Evolutionary conservation across 306 rosid species (phyloP).

Genomic region (Argentina anserina): DNA sequence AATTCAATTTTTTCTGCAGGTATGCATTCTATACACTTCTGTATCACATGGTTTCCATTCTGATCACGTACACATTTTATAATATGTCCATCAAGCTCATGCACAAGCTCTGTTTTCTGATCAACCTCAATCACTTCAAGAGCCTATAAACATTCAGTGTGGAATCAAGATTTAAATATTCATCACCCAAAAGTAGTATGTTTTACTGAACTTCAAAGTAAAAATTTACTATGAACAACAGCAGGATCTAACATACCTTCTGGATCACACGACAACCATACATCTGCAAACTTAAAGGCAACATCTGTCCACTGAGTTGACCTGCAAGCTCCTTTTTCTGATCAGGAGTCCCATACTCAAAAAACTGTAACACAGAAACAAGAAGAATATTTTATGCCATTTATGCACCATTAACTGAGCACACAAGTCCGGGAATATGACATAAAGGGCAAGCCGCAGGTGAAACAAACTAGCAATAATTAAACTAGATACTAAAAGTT

Average conservation of each 20-base stretch:
- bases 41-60: slow-evolving; percentile 78
- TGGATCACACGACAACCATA: slow-evolving; percentile 81
- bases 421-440: slow-evolving; percentile 1
- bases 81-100: slow-evolving; percentile 64
- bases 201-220: background rate
- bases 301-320: slow-evolving; percentile 48
- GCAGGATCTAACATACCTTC: slow-evolving; percentile 40
- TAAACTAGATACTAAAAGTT: slow-evolving; percentile 7
- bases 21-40: slow-evolving; percentile 63
- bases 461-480: slow-evolving; percentile 2
- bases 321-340: slow-evolving; percentile 58
- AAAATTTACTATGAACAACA: background rate
- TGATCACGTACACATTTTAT: slow-evolving; percentile 69
- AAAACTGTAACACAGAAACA: slow-evolving; percentile 34
- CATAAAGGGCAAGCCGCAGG: background rate
- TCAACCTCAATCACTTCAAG: slow-evolving; percentile 59
- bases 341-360: slow-evolving; percentile 56
- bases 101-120: slow-evolving; percentile 48
- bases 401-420: slow-evolving; percentile 3
- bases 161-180: background rate
- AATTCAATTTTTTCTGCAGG: slow-evolving; percentile 50
- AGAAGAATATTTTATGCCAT: slow-evolving; percentile 5
- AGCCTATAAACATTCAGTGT: slow-evolving; percentile 38
- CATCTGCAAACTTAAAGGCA: slow-evolving; percentile 67
- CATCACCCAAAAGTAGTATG: background rate